Evolutionary conservation across 2,329 filamentous ascomycete genomes (phyloP).

Genomic region (Epichloe brachyelytri): DNA sequence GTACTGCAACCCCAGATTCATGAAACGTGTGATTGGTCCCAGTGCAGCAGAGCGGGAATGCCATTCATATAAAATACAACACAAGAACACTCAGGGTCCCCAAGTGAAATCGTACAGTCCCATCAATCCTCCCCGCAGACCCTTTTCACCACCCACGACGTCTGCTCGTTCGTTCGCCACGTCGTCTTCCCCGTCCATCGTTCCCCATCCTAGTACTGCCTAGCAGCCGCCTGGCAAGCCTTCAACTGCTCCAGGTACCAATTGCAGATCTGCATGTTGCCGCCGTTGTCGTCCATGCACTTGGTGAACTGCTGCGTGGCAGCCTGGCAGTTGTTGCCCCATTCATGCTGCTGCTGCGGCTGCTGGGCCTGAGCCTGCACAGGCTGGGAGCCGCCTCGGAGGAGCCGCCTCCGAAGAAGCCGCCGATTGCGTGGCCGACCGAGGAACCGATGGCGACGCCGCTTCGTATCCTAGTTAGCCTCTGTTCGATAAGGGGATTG

Average conservation of each 20-base stretch:
- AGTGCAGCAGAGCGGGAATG: constrained; percentile 14
- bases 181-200: not conserved
- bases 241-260: constrained; percentile 98
- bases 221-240: constrained; percentile 69
- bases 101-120: too few relatives aligned
- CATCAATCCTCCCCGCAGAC: not conserved
- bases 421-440: constrained; percentile 87
- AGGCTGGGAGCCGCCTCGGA: constrained; percentile 37
- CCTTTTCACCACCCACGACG: not conserved
- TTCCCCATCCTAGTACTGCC: constrained; percentile 46
- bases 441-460: constrained; percentile 94
- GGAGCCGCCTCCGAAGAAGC: constrained; percentile 66
- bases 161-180: not conserved
- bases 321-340: constrained; percentile 55
- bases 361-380: constrained; percentile 37
- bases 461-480: constrained; percentile 32
- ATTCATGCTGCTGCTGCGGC: constrained; percentile 42
- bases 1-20: not conserved
- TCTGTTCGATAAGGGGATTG: not conserved
- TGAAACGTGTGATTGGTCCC: constrained; percentile 1
- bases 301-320: constrained; percentile 79
- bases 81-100: not conserved
- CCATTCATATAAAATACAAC: constrained; percentile 14
- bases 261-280: constrained; percentile 89
- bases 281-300: constrained; percentile 92